Evolutionary conservation across 805 yeast genomes (phyloP).

Genomic region (Cyberlindnera xylosilytica): DNA sequence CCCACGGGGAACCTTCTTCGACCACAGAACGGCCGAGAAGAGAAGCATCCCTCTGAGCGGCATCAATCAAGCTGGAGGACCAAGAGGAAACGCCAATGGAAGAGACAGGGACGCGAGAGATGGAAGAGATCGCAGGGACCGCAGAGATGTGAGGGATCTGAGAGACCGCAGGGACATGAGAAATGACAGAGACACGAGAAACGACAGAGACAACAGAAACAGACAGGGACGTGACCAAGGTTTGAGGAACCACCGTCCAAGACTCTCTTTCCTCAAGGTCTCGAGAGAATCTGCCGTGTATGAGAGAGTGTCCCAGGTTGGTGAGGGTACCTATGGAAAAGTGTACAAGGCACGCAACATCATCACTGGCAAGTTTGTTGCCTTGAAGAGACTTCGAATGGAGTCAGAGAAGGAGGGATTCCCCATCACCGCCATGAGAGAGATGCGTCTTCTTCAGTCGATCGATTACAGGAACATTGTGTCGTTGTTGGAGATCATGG

Average conservation of each 20-base stretch:
- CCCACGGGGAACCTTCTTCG: not conserved
- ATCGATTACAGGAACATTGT: conserved; percentile 82
- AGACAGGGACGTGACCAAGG: not conserved
- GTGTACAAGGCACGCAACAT: conserved; percentile 84
- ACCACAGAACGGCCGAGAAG: conserved; percentile 4
- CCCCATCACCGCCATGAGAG: conserved; percentile 93
- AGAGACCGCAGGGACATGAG: conserved; percentile 6
- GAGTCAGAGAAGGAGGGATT: conserved; percentile 92
- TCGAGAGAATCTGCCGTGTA: conserved; percentile 37
- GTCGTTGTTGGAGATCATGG: conserved; percentile 84
- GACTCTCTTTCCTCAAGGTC: conserved; percentile 22
- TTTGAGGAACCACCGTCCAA: not conserved
- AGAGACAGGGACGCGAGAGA: not conserved
- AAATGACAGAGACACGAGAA: too few relatives aligned
- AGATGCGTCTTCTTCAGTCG: conserved; percentile 79
- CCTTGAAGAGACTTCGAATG: conserved; percentile 77
- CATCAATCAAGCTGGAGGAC: too few relatives aligned
- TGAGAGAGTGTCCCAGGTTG: conserved; percentile 81
- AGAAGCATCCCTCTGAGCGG: too few relatives aligned
- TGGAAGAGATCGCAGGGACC: conserved; percentile 3
- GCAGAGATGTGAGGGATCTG: too few relatives aligned
- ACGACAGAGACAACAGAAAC: conserved; percentile 1
- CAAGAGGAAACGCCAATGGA: too few relatives aligned
- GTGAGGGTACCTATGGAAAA: conserved; percentile 98
- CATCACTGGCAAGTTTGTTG: conserved; percentile 70